Evolutionary conservation across 129 eudicot species (phyloP).

Genomic region (Saposhnikovia divaricata): DNA sequence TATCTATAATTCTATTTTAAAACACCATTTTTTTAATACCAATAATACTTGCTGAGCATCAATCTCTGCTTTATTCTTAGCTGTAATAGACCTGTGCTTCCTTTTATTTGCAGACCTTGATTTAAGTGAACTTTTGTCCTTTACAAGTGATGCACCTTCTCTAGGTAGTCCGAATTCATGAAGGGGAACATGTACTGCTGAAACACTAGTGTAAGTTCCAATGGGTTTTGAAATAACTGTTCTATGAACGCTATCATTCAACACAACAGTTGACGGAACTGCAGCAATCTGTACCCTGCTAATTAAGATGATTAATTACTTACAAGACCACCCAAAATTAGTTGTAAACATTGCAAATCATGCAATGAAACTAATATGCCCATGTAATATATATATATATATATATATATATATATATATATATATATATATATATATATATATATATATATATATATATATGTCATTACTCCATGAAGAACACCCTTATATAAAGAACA

Average conservation of each 20-base stretch:
- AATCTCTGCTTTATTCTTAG: neutral
- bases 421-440: no score
- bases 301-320: neutral
- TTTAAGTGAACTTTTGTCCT: neutral
- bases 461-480: no score
- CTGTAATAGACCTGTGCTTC: neutral
- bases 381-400: no score
- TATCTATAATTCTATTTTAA: no score
- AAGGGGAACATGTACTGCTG: neutral
- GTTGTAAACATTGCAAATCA: neutral
- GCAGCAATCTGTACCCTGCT: neutral
- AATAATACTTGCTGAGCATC: neutral
- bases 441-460: no score
- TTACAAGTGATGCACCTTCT: neutral
- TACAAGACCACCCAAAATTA: neutral
- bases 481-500: no score
- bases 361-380: neutral
- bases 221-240: neutral
- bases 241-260: slow-evolving; percentile 2
- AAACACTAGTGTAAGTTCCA: neutral
- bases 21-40: neutral
- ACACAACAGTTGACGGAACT: neutral
- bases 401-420: no score
- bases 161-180: neutral
- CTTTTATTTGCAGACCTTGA: neutral